A percentile compares a stretch with the other conserved stretches of the same genome.
These are phyloP conservation scores for Alternaria rosae DNA, from an alignment of 2,329 filamentous ascomycete species.

Conservation along the genomic window DNA sequence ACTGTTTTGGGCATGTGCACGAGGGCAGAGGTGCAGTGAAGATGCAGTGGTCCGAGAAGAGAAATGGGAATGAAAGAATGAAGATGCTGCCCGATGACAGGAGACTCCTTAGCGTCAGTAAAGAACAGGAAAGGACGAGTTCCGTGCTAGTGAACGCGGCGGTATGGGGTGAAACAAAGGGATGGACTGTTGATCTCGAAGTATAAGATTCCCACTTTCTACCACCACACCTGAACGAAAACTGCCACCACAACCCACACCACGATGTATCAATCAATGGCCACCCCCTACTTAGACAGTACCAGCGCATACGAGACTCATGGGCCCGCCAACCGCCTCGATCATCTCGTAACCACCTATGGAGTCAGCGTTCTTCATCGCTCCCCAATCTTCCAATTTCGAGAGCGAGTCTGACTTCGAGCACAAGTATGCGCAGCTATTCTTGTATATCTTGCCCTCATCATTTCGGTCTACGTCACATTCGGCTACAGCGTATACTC, in stretches of 20 bases:
- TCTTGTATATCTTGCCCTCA: neutral
- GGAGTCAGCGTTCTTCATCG: neutral
- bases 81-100: neutral
- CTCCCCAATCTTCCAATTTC: neutral
- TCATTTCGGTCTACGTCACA: neutral
- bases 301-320: neutral
- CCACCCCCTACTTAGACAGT: neutral
- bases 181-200: neutral
- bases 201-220: neutral
- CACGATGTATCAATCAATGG: neutral
- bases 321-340: neutral
- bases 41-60: neutral
- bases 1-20: neutral
- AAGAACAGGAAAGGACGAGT: neutral
- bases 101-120: neutral
- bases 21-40: neutral
- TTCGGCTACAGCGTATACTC: neutral
- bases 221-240: neutral
- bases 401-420: neutral
- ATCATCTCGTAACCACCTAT: neutral
- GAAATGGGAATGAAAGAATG: neutral
- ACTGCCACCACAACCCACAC: neutral
- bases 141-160: neutral
- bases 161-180: neutral
- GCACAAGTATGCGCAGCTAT: neutral